Evolutionary conservation across 129 eudicot species (phyloP), one percentile per base, ranked within the genome.

Genomic region (Artemisia tridentata): DNA sequence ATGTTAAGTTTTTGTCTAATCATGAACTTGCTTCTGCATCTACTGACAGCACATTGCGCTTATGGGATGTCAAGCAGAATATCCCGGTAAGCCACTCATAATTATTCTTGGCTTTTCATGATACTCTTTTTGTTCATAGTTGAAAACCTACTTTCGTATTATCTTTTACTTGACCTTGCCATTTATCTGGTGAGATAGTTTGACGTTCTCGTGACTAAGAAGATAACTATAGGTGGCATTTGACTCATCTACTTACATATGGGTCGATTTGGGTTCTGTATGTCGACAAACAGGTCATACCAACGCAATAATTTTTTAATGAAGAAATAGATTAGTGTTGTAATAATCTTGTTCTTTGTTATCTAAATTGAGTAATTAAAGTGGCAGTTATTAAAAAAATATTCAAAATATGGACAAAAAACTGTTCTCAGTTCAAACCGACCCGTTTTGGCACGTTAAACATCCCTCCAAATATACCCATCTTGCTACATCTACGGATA

Each of bases 11-110:
- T 74, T 13, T 95, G 84, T 87, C 97, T 41, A 82, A 79, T 64
- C 78, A 79, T 71, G 99, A 95, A 69, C 96, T 95, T 63, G 96
- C 99, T 72, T 95, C 99, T 74, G 99, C 99, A 61, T 95, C 99
- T 73, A 95, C 99, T 16, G 99, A 95, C 74, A 87, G 89, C 75
- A 95, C 99, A 6, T 77, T 95, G 72, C 93, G 97, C 64, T 82
- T 90, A 68, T 95, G 99, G 99, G 99, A 95, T 61, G 96, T 88
- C 15, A 88, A 86, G 72, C 86, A 95, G 63, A 86, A 82, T 78
- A 16, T 80, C 41, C 99, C 88, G 13, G 99, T 90, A 83, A 87
- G 90, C 27, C 72, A 27, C 54, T 43, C 47, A 45, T 6, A 58
- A n/a, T 23, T 46, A 43, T 23, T 70, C 38, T 59, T 7, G 4